These are phyloP conservation scores for Sphaerostilbella broomeana DNA, from an alignment of 2,329 filamentous ascomycete genomes.

Conservation along the genomic window DNA sequence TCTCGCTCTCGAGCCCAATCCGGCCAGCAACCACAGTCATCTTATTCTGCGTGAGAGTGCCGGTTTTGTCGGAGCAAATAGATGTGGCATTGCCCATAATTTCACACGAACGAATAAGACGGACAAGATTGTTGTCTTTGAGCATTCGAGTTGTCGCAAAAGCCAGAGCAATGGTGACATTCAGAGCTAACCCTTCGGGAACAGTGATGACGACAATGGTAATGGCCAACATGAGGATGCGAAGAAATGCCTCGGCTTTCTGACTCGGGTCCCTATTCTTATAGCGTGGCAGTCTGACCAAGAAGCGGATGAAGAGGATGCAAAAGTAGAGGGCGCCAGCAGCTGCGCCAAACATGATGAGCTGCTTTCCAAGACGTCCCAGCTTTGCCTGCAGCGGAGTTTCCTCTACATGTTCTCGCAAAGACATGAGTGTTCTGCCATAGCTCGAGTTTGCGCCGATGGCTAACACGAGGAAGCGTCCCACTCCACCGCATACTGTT, in stretches of 20 bases:
- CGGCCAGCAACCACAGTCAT: conserved; percentile 56
- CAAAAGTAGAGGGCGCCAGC: conserved; percentile 38
- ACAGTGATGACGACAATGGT: conserved; percentile 55
- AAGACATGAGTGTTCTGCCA: conserved; percentile 71
- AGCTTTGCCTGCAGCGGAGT: conserved; percentile 74
- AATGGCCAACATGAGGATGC: conserved; percentile 52
- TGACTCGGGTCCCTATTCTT: conserved; percentile 36
- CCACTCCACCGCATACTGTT: conserved; percentile 69
- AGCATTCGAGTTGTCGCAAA: conserved; percentile 59
- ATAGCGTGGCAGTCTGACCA: conserved; percentile 26
- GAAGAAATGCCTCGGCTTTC: conserved; percentile 52
- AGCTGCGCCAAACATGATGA: conserved; percentile 40
- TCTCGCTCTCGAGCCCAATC: conserved; percentile 35
- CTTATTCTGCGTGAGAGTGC: conserved; percentile 57
- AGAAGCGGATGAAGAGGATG: conserved; percentile 34
- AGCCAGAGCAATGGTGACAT: conserved; percentile 54
- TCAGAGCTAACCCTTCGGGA: conserved; percentile 53
- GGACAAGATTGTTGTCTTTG: conserved; percentile 56
- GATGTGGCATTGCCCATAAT: conserved; percentile 60
- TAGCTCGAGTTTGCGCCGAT: conserved; percentile 68
- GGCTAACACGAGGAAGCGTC: conserved; percentile 68
- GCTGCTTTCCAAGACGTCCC: conserved; percentile 70
- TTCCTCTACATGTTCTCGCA: conserved; percentile 69
- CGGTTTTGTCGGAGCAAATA: conserved; percentile 61
- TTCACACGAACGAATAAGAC: conserved; percentile 52